Conservation (phyloP, 2,329 filamentous ascomycete species). For the Onygenales sp. region DNA sequence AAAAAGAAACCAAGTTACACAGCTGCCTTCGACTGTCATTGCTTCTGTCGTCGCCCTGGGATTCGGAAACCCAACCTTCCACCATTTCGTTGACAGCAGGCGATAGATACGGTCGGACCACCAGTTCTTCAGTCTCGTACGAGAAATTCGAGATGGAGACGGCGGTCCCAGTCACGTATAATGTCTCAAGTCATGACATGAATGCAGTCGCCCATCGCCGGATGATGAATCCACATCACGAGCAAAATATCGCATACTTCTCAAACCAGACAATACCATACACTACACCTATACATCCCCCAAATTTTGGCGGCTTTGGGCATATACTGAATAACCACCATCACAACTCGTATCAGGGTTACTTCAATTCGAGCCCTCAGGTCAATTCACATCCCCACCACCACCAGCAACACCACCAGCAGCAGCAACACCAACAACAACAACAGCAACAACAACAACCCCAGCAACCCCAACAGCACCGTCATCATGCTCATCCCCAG, state of each 20-base stretch:
- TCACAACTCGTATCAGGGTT: conserved; percentile 25
- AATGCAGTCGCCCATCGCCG: conserved; percentile 28
- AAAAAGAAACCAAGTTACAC: conserved; percentile 6
- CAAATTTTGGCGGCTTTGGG: conserved; percentile 23
- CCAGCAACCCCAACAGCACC: conserved; percentile 12
- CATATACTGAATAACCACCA: conserved; percentile 23
- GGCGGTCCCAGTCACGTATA: conserved; percentile 31
- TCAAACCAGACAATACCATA: conserved; percentile 26
- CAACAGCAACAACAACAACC: conserved; percentile 14
- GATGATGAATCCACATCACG: conserved; percentile 24
- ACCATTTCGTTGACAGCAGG: neutral
- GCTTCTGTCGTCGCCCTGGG: neutral
- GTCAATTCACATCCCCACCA: conserved; percentile 16
- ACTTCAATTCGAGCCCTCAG: conserved; percentile 20
- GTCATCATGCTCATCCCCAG: conserved; percentile 14
- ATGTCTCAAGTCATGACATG: conserved; percentile 28
- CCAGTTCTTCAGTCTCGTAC: neutral
- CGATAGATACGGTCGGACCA: neutral
- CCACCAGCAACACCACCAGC: conserved; percentile 17
- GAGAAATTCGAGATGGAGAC: conserved; percentile 27
- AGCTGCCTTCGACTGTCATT: neutral
- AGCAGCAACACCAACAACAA: conserved; percentile 12
- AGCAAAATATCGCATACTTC: conserved; percentile 28
- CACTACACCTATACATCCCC: conserved; percentile 26
- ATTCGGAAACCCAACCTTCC: neutral